Evolutionary conservation across 352 stramenopile genomes (phyloP), one percentile per base, ranked within the genome.

Genomic region (Pythium folliculosum): DNA sequence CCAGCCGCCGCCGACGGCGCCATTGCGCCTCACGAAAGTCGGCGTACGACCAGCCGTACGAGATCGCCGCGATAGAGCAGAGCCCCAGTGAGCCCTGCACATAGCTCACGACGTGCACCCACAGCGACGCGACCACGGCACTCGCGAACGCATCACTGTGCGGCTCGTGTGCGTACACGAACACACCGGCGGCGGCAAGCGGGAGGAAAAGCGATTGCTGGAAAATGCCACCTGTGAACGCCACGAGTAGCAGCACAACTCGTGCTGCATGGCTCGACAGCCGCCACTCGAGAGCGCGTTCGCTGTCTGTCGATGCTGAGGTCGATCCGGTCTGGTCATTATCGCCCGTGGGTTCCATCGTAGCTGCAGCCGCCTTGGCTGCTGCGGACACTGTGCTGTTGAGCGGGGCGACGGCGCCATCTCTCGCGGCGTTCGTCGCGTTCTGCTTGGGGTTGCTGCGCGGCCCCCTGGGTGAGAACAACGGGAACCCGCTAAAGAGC

Each of bases 41-140:
- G 22, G 70, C 73, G 62, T 88, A 90, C 30, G 73, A 77, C 81
- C 80, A 90, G 2, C 77, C 32, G 59, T 89, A 90, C 38, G 84
- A 47, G 22, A 83, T 72, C 21, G 54, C 44, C 21, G 40, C 68
- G 19, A 79, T 77, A 23, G 71, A 56, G 40, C 67, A 77, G 13
- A 89, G 30, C 9, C 83, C 83, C 52, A 90, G 70, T 14, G 84
- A 56, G 44, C 70, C 54, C 51, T 90, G 69, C n/a, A 73, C 67
- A 8, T 49, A 70, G 25, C 76, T 85, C 9, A 60, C 53, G 21
- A 78, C 37, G 45, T 77, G 84, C 30, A 88, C 78, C 35, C 19
- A 56, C 47, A 72, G 21, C 12, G 74, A 77, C 5, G 72, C 69
- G 27, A 86, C 19, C 2, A 66, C 72, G 44, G 81, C 82, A 16